Evolutionary conservation across 208 protist species (phyloP).

Genomic region (Eutreptiella sp.): DNA sequence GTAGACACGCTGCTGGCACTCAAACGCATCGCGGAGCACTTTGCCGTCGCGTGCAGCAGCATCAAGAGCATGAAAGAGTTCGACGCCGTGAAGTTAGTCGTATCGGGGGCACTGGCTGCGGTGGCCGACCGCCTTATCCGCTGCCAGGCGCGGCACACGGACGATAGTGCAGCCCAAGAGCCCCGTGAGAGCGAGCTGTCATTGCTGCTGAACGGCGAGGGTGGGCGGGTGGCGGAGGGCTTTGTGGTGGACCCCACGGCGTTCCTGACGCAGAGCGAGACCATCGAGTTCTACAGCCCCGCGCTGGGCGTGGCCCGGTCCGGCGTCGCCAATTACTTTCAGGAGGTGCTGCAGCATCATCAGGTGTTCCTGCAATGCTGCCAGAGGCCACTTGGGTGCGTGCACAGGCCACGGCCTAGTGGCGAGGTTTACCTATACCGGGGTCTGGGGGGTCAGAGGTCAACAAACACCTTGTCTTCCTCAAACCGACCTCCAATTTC

Average conservation of each 20-base stretch:
- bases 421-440: too few species aligned
- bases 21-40: constrained; percentile 1
- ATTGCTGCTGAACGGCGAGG: constrained; percentile 35
- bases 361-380: too few species aligned
- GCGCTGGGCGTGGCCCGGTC: constrained; percentile 51
- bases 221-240: constrained; percentile 33
- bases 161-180: too few species aligned
- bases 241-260: constrained; percentile 32
- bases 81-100: constrained; percentile 28
- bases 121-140: constrained; percentile 45
- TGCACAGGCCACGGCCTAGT: too few species aligned
- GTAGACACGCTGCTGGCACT: too few species aligned
- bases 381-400: too few species aligned
- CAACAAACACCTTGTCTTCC: too few species aligned
- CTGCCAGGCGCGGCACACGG: too few species aligned
- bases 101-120: constrained; percentile 34
- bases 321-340: constrained; percentile 54
- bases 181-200: constrained; percentile 41
- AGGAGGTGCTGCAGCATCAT: too few species aligned
- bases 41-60: too few species aligned
- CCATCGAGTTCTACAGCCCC: constrained; percentile 36
- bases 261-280: constrained; percentile 41
- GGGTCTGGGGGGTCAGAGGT: too few species aligned
- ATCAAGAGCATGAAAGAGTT: constrained; percentile 24
- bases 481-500: too few species aligned